Evolutionary conservation across 305 asterid genomes (phyloP).

Genomic region (Fraxinus xanthoxyloides): DNA sequence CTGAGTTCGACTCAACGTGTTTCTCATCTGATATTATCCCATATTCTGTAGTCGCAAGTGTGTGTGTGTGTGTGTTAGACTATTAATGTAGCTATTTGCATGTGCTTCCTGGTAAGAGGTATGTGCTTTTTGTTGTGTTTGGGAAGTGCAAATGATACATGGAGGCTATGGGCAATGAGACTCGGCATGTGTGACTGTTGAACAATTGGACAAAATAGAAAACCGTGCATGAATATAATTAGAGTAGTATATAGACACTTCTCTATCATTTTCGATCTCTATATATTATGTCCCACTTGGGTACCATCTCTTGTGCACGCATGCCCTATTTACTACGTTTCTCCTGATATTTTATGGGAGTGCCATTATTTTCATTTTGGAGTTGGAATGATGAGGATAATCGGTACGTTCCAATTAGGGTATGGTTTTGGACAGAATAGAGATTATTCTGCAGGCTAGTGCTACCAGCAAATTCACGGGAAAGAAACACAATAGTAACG

Average conservation of each 20-base stretch:
- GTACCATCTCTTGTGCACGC: slow-evolving; percentile 2
- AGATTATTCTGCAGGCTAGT: no score
- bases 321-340: neutral
- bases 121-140: neutral
- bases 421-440: no score
- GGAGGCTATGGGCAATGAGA: neutral
- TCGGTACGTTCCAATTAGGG: neutral
- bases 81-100: neutral
- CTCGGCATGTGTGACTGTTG: neutral
- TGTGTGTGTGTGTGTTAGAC: no score
- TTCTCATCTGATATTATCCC: neutral
- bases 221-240: slow-evolving; percentile 24
- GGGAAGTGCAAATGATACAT: neutral
- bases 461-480: no score
- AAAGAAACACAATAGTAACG: no score
- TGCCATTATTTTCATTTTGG: no score
- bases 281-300: neutral
- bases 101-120: neutral
- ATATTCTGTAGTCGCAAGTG: neutral
- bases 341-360: neutral
- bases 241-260: neutral
- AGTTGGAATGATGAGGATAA: no score
- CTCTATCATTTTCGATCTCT: neutral
- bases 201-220: neutral
- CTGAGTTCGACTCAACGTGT: neutral